phyloP scores from a whole-genome alignment of 2,329 filamentous ascomycete genomes.

The Conoideocrella luteorostrata region DNA sequence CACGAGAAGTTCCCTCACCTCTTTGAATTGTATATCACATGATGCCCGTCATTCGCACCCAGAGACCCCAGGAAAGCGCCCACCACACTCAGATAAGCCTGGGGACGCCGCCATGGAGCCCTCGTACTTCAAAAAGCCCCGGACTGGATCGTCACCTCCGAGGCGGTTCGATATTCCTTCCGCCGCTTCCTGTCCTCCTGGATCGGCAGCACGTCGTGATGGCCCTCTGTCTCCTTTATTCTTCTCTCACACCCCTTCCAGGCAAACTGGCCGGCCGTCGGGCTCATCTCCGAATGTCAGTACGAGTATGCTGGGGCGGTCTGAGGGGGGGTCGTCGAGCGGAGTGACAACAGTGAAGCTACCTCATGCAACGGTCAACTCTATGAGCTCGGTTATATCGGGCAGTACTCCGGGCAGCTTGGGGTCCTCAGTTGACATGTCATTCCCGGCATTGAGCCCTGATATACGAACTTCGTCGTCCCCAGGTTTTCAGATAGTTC shows the following conservation, averaged over 20 bases:
- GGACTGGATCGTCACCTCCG: slow-evolving; percentile 40
- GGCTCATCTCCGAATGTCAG: slow-evolving; percentile 35
- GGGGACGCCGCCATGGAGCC: slow-evolving; percentile 25
- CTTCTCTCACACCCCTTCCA: slow-evolving; percentile 39
- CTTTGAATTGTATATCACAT: slow-evolving; percentile 2
- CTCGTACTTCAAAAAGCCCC: slow-evolving; percentile 39
- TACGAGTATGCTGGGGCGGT: slow-evolving; percentile 40
- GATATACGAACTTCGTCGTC: slow-evolving; percentile 41
- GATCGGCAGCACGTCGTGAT: slow-evolving; percentile 20
- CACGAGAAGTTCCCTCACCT: background rate
- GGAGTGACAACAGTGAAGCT: slow-evolving; percentile 48
- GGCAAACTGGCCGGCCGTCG: slow-evolving; percentile 30
- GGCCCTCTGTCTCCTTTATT: slow-evolving; percentile 45
- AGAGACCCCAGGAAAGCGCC: slow-evolving; percentile 20
- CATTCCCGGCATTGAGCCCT: slow-evolving; percentile 43
- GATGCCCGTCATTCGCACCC: slow-evolving; percentile 4
- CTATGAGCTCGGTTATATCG: slow-evolving; percentile 40
- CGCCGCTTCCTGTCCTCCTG: slow-evolving; percentile 15
- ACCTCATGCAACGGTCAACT: slow-evolving; percentile 45
- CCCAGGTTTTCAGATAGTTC: slow-evolving; percentile 50
- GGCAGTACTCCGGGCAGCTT: slow-evolving; percentile 47
- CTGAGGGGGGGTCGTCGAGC: slow-evolving; percentile 36
- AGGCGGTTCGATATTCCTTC: slow-evolving; percentile 36
- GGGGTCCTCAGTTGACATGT: slow-evolving; percentile 47
- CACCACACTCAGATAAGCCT: slow-evolving; percentile 14